Base-by-base conservation (phyloP, 768 basidiomycete species). In the Lactifluus subvellereus region DNA sequence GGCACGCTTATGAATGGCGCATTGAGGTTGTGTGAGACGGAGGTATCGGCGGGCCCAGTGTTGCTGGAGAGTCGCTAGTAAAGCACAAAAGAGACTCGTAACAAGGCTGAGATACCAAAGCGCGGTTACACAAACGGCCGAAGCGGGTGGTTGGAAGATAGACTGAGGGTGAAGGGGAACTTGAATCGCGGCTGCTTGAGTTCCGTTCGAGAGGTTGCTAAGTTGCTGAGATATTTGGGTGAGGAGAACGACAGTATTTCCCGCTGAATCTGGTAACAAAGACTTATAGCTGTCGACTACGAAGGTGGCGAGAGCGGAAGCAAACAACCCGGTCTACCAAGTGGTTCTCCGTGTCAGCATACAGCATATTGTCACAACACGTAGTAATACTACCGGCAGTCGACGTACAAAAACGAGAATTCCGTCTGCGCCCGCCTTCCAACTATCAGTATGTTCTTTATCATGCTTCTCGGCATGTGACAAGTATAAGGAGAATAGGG, bases 321-420 rank as follows among this genome's bases (percentile, higher is more conserved):
- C 53, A 45, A 67, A 67, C 3, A 67, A 45, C 10, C 64, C 66
- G 2, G 66, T 59, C 66, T 67, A 57, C 6, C n/a, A n/a, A n/a
- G n/a, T n/a, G n/a, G n/a, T n/a, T n/a, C 9, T 3, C 40, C 3
- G 6, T 18, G 40, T 27, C 27, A 27, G 0, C 27, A 38, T 10
- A 4, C 16, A 43, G 42, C 42, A 14, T 18, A 43, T 43, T 43
- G 27, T 27, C n/a, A 20, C 47, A 27, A 27, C 20, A 48, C 6
- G 10, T 8, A 27, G 20, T 6, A 22, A n/a, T n/a, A n/a, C 22
- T 20, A 48, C 20, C 22, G 10, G 47, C n/a, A 27, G 43, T 14
- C 13, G 35, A 40, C 63, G 14, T 30, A 65, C 63, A 30, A 65
- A 65, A 20, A 62, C 54, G 49, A 65, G 63, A 38, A 55, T 55